Evolutionary conservation across 768 basidiomycete species (phyloP).

Genomic region (Phylloporus sp.): DNA sequence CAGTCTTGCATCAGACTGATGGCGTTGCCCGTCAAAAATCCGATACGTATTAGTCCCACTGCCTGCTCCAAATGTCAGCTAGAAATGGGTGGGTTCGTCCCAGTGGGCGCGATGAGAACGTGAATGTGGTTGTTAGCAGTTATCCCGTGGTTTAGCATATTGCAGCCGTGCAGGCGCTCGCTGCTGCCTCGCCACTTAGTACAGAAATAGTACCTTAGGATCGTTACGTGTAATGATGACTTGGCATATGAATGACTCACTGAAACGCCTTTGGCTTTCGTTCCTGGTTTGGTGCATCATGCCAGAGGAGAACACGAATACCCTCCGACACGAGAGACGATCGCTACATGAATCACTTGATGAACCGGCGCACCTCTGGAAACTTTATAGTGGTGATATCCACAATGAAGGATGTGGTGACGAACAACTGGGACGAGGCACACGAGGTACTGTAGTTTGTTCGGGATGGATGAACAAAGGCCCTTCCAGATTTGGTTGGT

Average conservation of each 20-base stretch:
- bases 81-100: conserved; percentile 8
- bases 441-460: no score
- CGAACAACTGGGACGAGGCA: no score
- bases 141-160: conserved; percentile 2
- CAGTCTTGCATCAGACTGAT: conserved; percentile 58
- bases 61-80: conserved; percentile 33
- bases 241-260: background rate
- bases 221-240: conserved; percentile 18
- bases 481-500: background rate
- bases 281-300: background rate
- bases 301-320: no score
- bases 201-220: conserved; percentile 19
- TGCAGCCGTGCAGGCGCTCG: conserved; percentile 24
- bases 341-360: background rate
- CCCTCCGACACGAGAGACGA: background rate
- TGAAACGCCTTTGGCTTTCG: background rate
- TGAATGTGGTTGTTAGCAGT: conserved; percentile 6
- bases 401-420: no score
- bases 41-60: conserved; percentile 65
- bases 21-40: conserved; percentile 64
- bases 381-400: no score
- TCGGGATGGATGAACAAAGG: no score
- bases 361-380: no score
- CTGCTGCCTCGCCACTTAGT: conserved; percentile 9
- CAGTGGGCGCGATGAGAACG: conserved; percentile 17